A percentile compares a stretch with the other conserved stretches of the same genome.
Evolutionary conservation across 495 filamentous ascomycete genomes (phyloP).

Genomic region (Hypoxylon lienhwacheense): DNA sequence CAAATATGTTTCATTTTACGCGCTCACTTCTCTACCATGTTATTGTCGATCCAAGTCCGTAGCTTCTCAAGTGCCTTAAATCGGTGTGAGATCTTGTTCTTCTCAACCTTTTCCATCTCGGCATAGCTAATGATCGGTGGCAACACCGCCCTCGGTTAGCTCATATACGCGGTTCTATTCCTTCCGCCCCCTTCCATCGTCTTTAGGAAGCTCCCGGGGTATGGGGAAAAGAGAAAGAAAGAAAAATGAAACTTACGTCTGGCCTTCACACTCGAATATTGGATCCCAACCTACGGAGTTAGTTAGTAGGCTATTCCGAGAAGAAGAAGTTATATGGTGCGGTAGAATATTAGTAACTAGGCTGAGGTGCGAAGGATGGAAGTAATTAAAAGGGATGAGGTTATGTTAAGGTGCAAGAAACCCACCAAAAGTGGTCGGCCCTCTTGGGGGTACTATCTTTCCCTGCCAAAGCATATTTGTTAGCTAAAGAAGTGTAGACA

Average conservation of each 20-base stretch:
- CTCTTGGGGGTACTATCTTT: slow-evolving; percentile 75
- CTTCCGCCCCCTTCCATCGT: background rate
- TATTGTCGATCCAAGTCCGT: slow-evolving; percentile 80
- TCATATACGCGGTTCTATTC: background rate
- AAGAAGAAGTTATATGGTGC: background rate
- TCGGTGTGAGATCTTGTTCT: slow-evolving; percentile 93
- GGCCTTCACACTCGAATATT: slow-evolving; percentile 90
- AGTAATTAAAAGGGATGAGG: background rate
- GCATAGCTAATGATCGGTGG: slow-evolving; percentile 71
- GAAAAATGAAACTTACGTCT: slow-evolving; percentile 65
- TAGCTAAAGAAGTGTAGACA: background rate
- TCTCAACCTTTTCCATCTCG: slow-evolving; percentile 90
- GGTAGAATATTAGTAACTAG: background rate
- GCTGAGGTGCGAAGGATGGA: background rate
- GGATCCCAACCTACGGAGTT: slow-evolving; percentile 79
- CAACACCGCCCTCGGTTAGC: slow-evolving; percentile 4
- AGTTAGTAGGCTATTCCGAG: slow-evolving; percentile 1
- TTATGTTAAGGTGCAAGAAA: background rate
- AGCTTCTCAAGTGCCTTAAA: slow-evolving; percentile 82
- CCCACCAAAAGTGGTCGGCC: slow-evolving; percentile 80
- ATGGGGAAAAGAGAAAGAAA: background rate
- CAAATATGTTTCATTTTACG: too few species aligned
- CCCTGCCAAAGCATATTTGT: slow-evolving; percentile 51
- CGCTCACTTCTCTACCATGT: too few species aligned
- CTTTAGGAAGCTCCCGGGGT: too few species aligned